These are phyloP conservation scores for Fomitopsis pulvina DNA, from an alignment of 768 basidiomycete genomes.

Conservation along the genomic window DNA sequence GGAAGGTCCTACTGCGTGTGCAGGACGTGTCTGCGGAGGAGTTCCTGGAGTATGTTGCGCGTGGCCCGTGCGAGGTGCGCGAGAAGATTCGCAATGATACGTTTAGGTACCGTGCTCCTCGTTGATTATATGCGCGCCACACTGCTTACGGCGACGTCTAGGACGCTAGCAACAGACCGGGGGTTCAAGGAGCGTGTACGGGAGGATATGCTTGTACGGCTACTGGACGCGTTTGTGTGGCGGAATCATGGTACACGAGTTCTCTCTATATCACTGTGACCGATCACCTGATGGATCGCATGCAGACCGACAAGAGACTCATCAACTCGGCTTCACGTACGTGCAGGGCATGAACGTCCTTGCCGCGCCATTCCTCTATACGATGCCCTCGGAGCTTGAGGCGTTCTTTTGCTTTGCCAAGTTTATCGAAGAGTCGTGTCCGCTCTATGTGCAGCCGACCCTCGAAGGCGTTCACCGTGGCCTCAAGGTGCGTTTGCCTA, in stretches of 20 bases:
- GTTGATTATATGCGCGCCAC: too few relatives aligned
- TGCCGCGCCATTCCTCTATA: conserved; percentile 95
- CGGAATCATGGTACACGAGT: conserved; percentile 65
- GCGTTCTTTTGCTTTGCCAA: conserved; percentile 95
- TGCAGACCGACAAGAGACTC: conserved; percentile 67
- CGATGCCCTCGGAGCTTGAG: conserved; percentile 96
- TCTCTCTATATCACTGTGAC: background rate
- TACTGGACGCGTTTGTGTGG: conserved; percentile 99
- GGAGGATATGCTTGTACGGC: conserved; percentile 92
- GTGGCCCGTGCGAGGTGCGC: conserved; percentile 81
- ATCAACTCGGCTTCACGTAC: conserved; percentile 88
- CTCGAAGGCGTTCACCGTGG: conserved; percentile 94
- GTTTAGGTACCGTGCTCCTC: conserved; percentile 56
- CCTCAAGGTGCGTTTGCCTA: conserved; percentile 54
- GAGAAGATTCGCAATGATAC: conserved; percentile 97
- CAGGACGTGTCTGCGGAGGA: conserved; percentile 70
- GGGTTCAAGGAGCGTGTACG: conserved; percentile 97
- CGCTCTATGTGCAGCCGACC: conserved; percentile 95
- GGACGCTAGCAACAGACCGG: conserved; percentile 91
- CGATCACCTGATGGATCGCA: too few relatives aligned
- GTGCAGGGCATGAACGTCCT: conserved; percentile 99
- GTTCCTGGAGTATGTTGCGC: conserved; percentile 71
- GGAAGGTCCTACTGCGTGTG: conserved; percentile 89
- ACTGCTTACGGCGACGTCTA: conserved; percentile 20
- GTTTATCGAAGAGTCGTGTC: conserved; percentile 93